Percentiles rank a stretch among this genome's conserved stretches.
Evolutionary conservation across 2,329 filamentous ascomycete species (phyloP).

Genomic region (Knufia fluminis): DNA sequence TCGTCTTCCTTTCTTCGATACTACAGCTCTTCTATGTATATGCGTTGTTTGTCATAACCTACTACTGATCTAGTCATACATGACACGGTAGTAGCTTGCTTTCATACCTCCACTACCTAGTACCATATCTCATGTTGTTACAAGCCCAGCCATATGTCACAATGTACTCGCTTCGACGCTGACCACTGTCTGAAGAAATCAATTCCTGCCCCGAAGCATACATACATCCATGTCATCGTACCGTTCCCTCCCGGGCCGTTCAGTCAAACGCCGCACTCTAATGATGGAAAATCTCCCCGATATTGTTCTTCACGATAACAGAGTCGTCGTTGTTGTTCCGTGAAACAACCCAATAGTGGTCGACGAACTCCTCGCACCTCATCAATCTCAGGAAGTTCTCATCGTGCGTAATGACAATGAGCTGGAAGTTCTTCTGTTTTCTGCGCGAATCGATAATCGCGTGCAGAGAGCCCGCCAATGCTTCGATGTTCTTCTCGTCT

Average conservation of each 20-base stretch:
- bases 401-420: conserved; percentile 98
- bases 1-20: no score
- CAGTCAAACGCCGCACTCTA: no score
- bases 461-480: conserved; percentile 73
- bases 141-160: not conserved
- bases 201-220: not conserved
- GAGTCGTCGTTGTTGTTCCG: conserved; percentile 80
- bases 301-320: conserved; percentile 60
- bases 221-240: not conserved
- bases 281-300: conserved; percentile 34
- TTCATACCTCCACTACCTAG: no score
- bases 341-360: conserved; percentile 80
- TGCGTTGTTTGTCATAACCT: no score
- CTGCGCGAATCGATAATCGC: conserved; percentile 76
- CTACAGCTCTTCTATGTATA: no score
- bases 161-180: not conserved
- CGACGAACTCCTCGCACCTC: conserved; percentile 87
- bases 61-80: no score
- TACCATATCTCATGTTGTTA: not conserved
- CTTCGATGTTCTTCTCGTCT: conserved; percentile 87
- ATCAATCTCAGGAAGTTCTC: conserved; percentile 91
- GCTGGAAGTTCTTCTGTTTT: conserved; percentile 88
- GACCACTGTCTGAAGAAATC: not conserved
- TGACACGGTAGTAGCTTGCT: no score
- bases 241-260: no score